Base-by-base conservation (phyloP, 305 asterid species). In the Fraxinus floribunda region DNA sequence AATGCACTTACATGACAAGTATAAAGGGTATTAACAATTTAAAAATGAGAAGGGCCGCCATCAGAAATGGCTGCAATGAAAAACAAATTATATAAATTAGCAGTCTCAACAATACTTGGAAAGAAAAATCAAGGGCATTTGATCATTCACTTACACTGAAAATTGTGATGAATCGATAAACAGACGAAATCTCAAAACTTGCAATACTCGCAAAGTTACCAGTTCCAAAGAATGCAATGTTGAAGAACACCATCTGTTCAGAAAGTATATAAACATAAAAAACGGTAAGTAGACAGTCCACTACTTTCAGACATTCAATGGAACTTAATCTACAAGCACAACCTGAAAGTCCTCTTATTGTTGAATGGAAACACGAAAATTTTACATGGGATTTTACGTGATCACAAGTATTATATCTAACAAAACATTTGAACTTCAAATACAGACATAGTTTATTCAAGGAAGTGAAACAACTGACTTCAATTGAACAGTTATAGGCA, bases 171-270 rank as follows among this genome's bases (percentile, higher is more conserved):
- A 95, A 95, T 52, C 98, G 90, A 84, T 96, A 96, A 77, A 94
- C 98, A 24, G 98, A 96, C 4, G 99, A 96, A 85, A 96, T 94
- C 94, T 94, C 99, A 81, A 96, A 96, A 87, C 98, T 96, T 10
- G 98, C 99, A 55, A 94, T 94, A 82, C 99, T 93, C 62, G 98
- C 99, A 82, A 96, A 96, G 87, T 96, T 96, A 41, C 98, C 99
- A 36, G 99, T 96, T 85, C 99, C 99, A 64, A 96, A 96, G 93
- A 96, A 96, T 30, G 98, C 98, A 84, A 94, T 90, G 85, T 96
- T 96, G 91, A 96, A 94, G 88, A 96, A 94, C 72, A 94, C 91
- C 98, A 96, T 94, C 98, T 96, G 91, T 78, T 46, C 86, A 85
- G 81, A 29, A 26, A 57, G 16, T 76, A 79, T 52, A 62, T 20